Percentiles rank a stretch among this genome's conserved stretches.
phyloP scores from a whole-genome alignment of 2,329 filamentous ascomycete species.

The Aspergillus amoenus region DNA sequence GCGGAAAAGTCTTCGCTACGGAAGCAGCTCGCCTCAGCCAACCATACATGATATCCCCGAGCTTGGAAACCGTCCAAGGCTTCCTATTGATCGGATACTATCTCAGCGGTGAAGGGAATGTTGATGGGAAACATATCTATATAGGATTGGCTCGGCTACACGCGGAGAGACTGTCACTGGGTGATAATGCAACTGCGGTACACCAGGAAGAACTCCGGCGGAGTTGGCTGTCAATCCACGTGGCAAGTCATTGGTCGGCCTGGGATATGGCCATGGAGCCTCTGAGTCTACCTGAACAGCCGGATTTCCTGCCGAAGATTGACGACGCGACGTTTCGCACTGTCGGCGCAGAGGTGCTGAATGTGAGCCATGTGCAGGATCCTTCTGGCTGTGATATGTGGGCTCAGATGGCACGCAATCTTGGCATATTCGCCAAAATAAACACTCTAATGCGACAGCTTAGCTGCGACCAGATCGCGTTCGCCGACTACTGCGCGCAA shows the following conservation, averaged over 20 bases:
- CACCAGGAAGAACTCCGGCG: constrained; percentile 19
- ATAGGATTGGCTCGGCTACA: constrained; percentile 21
- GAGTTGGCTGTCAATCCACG: constrained; percentile 21
- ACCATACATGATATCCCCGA: constrained; percentile 14
- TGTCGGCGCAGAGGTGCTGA: constrained; percentile 6
- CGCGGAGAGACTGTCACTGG: constrained; percentile 17
- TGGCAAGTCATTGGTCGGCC: constrained; percentile 22
- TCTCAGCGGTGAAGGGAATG: constrained; percentile 20
- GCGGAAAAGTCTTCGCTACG: constrained; percentile 14
- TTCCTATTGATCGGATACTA: constrained; percentile 20
- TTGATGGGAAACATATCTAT: constrained; percentile 22
- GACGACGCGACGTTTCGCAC: constrained; percentile 22
- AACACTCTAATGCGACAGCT: constrained; percentile 16
- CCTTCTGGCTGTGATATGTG: constrained; percentile 20
- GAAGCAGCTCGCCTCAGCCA: constrained; percentile 17
- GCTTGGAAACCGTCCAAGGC: constrained; percentile 20
- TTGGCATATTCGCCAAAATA: constrained; percentile 19
- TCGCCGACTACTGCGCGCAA: constrained; percentile 17
- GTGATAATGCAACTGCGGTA: not conserved
- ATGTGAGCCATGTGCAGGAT: not conserved
- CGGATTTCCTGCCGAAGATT: constrained; percentile 11
- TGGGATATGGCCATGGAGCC: constrained; percentile 21
- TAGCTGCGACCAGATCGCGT: constrained; percentile 16
- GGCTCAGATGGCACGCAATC: constrained; percentile 21
- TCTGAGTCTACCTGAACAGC: not conserved